These are phyloP conservation scores for Taphrina deformans DNA, from an alignment of 1,139 yeast species.

Conservation along the genomic window DNA sequence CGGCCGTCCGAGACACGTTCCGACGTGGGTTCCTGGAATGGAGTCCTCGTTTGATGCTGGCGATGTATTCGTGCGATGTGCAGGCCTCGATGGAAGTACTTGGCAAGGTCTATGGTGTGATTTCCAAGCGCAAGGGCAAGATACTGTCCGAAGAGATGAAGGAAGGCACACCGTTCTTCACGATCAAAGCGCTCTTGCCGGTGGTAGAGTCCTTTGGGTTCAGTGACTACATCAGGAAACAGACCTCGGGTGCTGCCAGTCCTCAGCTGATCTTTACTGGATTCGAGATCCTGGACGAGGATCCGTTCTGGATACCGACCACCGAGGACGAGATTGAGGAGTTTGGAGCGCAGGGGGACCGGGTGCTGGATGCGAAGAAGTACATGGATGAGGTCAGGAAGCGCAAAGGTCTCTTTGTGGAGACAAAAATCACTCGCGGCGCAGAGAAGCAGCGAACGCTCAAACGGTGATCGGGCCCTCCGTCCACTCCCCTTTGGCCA, in stretches of 20 bases:
- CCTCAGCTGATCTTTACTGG: conserved; percentile 94
- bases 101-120: conserved; percentile 93
- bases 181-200: conserved; percentile 80
- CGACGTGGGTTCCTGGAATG: conserved; percentile 69
- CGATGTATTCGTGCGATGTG: conserved; percentile 90
- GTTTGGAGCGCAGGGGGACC: conserved; percentile 86
- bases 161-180: conserved; percentile 96
- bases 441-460: conserved; percentile 92
- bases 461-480: conserved; percentile 45
- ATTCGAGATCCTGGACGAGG: conserved; percentile 78
- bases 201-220: conserved; percentile 97
- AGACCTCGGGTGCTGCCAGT: conserved; percentile 94
- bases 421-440: conserved; percentile 82
- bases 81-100: conserved; percentile 93
- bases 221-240: conserved; percentile 88
- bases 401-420: conserved; percentile 86
- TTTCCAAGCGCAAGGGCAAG: conserved; percentile 81
- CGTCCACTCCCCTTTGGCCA: too few relatives aligned
- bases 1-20: conserved; percentile 70
- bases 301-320: conserved; percentile 99
- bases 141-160: conserved; percentile 91
- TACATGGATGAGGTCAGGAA: conserved; percentile 81
- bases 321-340: conserved; percentile 96
- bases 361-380: conserved; percentile 82
- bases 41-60: conserved; percentile 87